These are phyloP conservation scores for Colletotrichum theobromicola DNA, from an alignment of 2,329 filamentous ascomycete species.

Conservation along the genomic window DNA sequence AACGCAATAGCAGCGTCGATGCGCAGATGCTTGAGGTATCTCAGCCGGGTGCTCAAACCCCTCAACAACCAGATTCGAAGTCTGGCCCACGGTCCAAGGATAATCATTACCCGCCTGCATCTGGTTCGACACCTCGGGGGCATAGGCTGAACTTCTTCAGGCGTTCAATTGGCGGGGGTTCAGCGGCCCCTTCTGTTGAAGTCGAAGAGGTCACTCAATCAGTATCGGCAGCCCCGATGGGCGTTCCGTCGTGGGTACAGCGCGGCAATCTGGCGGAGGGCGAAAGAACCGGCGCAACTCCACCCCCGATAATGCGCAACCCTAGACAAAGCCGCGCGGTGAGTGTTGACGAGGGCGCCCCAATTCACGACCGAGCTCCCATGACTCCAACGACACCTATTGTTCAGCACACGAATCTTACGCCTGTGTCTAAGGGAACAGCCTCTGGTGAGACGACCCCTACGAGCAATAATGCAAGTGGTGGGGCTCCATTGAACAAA, in stretches of 20 bases:
- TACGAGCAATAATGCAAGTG: conserved; percentile 5
- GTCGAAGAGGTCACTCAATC: conserved; percentile 12
- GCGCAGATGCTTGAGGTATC: conserved; percentile 28
- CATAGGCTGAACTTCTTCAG: conserved; percentile 58
- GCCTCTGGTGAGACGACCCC: not conserved
- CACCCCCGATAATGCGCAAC: conserved; percentile 60
- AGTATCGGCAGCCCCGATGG: conserved; percentile 29
- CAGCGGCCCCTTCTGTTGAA: conserved; percentile 19
- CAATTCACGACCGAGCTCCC: not conserved
- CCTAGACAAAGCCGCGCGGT: conserved; percentile 22
- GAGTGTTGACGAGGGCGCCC: conserved; percentile 20
- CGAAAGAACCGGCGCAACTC: conserved; percentile 55
- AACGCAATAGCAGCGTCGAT: conserved; percentile 35
- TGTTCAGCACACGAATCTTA: not conserved
- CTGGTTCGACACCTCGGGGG: conserved; percentile 47
- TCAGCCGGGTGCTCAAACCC: conserved; percentile 24
- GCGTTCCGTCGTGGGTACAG: conserved; percentile 44
- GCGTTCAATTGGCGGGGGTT: conserved; percentile 48
- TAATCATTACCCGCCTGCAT: conserved; percentile 55
- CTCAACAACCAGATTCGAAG: conserved; percentile 30
- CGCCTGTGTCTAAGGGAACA: not conserved
- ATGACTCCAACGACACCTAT: not conserved
- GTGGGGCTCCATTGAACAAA: conserved; percentile 16
- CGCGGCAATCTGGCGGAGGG: conserved; percentile 41
- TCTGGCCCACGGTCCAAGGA: conserved; percentile 22